Evolutionary conservation across 805 yeast species (phyloP).

Genomic region (Wickerhamomyces xylosicus): DNA sequence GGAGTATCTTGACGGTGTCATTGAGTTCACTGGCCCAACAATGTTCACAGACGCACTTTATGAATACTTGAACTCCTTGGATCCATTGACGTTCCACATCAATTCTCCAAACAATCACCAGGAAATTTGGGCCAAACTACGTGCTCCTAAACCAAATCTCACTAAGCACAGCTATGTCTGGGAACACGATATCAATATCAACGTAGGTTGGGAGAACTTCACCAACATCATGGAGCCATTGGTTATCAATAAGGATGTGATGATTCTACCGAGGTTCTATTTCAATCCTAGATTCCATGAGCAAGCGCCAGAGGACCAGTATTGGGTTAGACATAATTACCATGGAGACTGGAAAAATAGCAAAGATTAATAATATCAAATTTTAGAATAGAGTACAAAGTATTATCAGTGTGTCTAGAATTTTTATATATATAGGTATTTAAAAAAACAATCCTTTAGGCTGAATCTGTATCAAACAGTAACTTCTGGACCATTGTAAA

Average conservation of each 20-base stretch:
- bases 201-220: conserved; percentile 15
- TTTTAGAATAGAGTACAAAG: too few species aligned
- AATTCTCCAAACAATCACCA: conserved; percentile 9
- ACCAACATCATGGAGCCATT: conserved; percentile 11
- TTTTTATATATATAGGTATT: too few species aligned
- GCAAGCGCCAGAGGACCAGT: conserved; percentile 2
- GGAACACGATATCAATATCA: conserved; percentile 2
- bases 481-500: too few species aligned
- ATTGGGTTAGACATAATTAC: conserved; percentile 9
- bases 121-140: conserved; percentile 1
- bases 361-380: too few species aligned
- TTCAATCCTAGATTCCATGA: conserved; percentile 10
- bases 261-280: conserved; percentile 10
- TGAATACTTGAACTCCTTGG: conserved; percentile 18
- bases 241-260: conserved; percentile 8
- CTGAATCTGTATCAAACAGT: too few species aligned
- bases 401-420: too few species aligned
- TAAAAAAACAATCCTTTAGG: too few species aligned
- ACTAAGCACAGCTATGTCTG: conserved; percentile 5
- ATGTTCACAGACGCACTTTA: conserved; percentile 37
- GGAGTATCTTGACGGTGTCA: conserved; percentile 45
- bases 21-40: conserved; percentile 45
- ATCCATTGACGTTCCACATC: conserved; percentile 15
- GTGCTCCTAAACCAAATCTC: conserved; percentile 5
- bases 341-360: conserved; percentile 10